Evolutionary conservation across 2,329 filamentous ascomycete genomes (phyloP), one percentile per base, ranked within the genome.

Genomic region (Pseudogymnoascus sp.): DNA sequence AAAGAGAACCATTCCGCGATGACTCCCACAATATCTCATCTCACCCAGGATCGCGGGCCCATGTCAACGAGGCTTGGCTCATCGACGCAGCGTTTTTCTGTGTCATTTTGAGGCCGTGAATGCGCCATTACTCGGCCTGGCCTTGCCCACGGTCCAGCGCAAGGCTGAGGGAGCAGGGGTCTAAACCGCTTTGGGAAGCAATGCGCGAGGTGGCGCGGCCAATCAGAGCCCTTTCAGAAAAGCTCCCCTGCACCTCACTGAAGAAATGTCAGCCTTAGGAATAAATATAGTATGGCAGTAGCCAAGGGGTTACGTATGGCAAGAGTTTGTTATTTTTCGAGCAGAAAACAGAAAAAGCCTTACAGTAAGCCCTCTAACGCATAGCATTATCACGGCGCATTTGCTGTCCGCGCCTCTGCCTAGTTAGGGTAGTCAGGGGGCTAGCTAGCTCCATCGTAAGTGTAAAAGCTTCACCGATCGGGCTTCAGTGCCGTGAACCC

Each of bases 151-250:
- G 12, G 40, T 27, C 13, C 25, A 33, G 48, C 45, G 45, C 27
- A 55, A 55, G 48, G 48, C 48, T 55, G 48, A 55, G 48, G 33
- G 48, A 5, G 9, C 48, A 33, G 27, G 45, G 27, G 29, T 33
- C 29, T 55, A 55, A 55, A 55, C 29, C 48, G 48, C 48, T 12
- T 55, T 55, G 48, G 48, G 48, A 55, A 55, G 48, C 48, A 55
- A 33, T 33, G 48, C 48, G 48, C 48, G 48, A 55, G 48, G 27
- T 55, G 48, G 48, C 48, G n/a, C 27, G 27, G n/a, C 48, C 48
- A 55, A 55, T 55, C 48, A 55, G n/a, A 55, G n/a, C 1, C 10
- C 8, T 3, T 1, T 12, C 33, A 18, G 9, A n/a, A n/a, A 18
- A 5, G 7, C 29, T 18, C 48, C 29, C n/a, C 9, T 33, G 15